Percentiles rank a stretch among this genome's conserved stretches.
These are phyloP conservation scores for Arxiozyma heterogenica DNA, from an alignment of 1,139 yeast genomes.

Conservation along the genomic window DNA sequence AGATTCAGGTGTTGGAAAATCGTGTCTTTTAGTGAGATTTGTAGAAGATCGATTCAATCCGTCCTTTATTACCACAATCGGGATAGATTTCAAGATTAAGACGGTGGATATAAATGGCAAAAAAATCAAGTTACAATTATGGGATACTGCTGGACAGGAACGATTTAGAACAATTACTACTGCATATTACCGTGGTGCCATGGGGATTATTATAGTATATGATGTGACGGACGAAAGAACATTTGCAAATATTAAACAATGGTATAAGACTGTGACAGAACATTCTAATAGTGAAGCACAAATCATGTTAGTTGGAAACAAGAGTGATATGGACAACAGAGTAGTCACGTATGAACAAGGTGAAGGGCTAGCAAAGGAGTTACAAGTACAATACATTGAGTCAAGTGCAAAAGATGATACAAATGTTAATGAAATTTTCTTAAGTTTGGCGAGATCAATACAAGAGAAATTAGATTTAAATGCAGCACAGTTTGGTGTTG, in stretches of 20 bases:
- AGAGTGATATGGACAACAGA: slow-evolving; percentile 71
- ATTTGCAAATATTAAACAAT: slow-evolving; percentile 71
- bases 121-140: slow-evolving; percentile 86
- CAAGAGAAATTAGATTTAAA: slow-evolving; percentile 59
- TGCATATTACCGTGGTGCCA: slow-evolving; percentile 96
- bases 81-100: slow-evolving; percentile 95
- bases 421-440: slow-evolving; percentile 86
- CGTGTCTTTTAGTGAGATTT: slow-evolving; percentile 86
- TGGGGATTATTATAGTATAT: slow-evolving; percentile 93
- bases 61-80: slow-evolving; percentile 92
- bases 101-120: slow-evolving; percentile 91
- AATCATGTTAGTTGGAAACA: slow-evolving; percentile 87
- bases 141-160: slow-evolving; percentile 99
- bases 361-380: slow-evolving; percentile 71
- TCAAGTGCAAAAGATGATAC: slow-evolving; percentile 92
- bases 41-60: slow-evolving; percentile 97
- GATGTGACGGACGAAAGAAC: slow-evolving; percentile 95
- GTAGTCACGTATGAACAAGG: slow-evolving; percentile 86
- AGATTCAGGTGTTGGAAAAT: slow-evolving; percentile 96
- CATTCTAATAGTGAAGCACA: slow-evolving; percentile 96
- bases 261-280: slow-evolving; percentile 93
- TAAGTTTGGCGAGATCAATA: slow-evolving; percentile 80
- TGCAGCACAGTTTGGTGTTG: slow-evolving; percentile 15
- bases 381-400: slow-evolving; percentile 86
- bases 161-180: slow-evolving; percentile 90